Conservation (phyloP, 2,329 filamentous ascomycete species). For the Amauroascus niger region DNA sequence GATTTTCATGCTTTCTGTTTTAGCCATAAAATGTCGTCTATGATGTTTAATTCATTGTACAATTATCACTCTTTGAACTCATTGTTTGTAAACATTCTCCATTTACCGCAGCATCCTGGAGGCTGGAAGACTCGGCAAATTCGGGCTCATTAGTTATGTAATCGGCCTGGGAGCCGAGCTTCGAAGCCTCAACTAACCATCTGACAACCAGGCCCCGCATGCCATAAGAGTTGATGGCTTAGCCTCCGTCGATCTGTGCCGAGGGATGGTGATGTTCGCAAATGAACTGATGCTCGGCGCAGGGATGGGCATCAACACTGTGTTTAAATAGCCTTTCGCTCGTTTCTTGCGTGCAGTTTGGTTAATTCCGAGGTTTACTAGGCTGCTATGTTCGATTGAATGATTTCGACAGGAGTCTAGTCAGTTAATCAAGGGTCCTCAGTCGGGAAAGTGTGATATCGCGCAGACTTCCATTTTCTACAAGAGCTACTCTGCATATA, state of each 20-base stretch:
- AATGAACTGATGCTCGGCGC: not conserved
- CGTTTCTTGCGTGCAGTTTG: too few species aligned
- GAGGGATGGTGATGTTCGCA: not conserved
- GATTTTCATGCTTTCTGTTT: not conserved
- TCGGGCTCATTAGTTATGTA: not conserved
- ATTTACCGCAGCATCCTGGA: too few species aligned
- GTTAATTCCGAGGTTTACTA: too few species aligned
- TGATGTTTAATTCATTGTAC: constrained; percentile 9
- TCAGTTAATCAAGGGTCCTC: too few species aligned
- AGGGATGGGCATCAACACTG: not conserved
- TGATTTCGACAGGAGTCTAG: too few species aligned
- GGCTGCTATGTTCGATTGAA: too few species aligned
- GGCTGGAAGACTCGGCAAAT: not conserved
- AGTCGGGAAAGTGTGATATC: too few species aligned
- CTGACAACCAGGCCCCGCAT: not conserved
- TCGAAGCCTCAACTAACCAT: not conserved
- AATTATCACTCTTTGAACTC: not conserved
- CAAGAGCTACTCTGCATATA: too few species aligned
- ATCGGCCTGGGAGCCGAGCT: not conserved
- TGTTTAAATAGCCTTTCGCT: not conserved
- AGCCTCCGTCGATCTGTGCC: not conserved
- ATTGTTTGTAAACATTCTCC: not conserved
- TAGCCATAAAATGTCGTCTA: constrained; percentile 8
- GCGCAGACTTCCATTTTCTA: too few species aligned
- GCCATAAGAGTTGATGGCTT: not conserved